Evolutionary conservation across 345 rosid genomes (phyloP), one percentile per base, ranked within the genome.

Genomic region (Eucalyptus pauciflora): DNA sequence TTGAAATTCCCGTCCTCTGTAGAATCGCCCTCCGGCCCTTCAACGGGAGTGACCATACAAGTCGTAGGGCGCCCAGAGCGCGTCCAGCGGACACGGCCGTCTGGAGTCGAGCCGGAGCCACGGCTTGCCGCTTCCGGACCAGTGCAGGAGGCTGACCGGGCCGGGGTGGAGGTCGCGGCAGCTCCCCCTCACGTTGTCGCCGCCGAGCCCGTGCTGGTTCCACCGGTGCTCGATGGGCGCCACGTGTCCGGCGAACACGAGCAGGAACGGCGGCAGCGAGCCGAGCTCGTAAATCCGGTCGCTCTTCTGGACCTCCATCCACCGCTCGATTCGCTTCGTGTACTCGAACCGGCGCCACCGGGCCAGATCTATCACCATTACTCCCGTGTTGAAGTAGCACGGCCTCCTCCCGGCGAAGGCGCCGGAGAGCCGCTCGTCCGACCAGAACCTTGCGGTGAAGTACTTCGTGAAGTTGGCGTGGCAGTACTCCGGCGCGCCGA

Each of bases 111-210:
- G 94, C 94, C 99, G 92, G 37, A 94, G 90, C 99, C 99, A 97
- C 4, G 99, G 99, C 94, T 97, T 97, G 81, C 99, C 99, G 91
- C 98, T 96, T 48, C 99, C 99, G 48, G 99, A 97, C 99, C 99
- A 97, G 93, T 97, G 99, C 85, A 97, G 92, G 79, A 97, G 95
- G 89, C 99, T 97, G 71, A 96, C 97, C 79, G 99, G 98, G 88
- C 99, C 99, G 0, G 98, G 94, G 89, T 97, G 99, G 37, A 97
- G 88, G 93, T 96, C 94, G 48, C 99, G 95, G 83, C 99, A 97
- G 93, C 97, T 96, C 81, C 99, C 99, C 89, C 92, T 94, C 87
- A 97, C 96, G 90, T 96, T 97, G 88, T 97, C 99, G 50, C 99
- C 99, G 37, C 99, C 99, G 6, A 97, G 86, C 4, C 99, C 99